Evolutionary conservation across 2,329 filamentous ascomycete genomes (phyloP), one percentile per base, ranked within the genome.

Genomic region (Emericellopsis atlantica): DNA sequence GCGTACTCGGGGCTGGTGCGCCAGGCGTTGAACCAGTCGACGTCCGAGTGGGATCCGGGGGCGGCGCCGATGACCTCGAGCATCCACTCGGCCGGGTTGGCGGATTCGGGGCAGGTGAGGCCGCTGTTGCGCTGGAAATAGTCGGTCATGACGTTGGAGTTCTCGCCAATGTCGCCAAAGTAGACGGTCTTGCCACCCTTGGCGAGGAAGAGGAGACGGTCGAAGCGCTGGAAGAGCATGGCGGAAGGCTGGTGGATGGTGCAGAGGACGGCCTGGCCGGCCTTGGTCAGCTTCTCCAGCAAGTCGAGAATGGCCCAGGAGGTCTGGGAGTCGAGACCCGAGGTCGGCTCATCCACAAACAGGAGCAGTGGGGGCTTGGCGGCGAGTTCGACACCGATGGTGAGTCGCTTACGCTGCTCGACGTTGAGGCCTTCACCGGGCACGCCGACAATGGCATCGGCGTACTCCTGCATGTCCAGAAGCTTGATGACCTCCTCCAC

Each of bases 181-280:
- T 92, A 92, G 36, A 90, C 81, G 2, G 83, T 87, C 54, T 69
- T 74, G 42, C 85, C 85, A 42, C 84, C 84, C 53, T 75, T 80
- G 29, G 80, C 79, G 14, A 92, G 66, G 65, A 92, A 86, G 26
- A 90, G 69, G 7, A 92, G 73, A 44, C 83, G 76, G 53, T 92
- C 85, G 56, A 92, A 95, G 44, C 86, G 82, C 58, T 95, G 85
- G 68, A 95, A 95, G 40, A 95, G 72, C 73, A 94, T 88, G 29
- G 89, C 88, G 12, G 86, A 93, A n/a, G 90, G 90, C 60, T 96
- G 90, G 59, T 96, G 90, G 45, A 95, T 95, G 0, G 90, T 95
- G 65, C 88, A 95, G n/a, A 95, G 78, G 60, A 95, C 86, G 40
- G 90, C 89, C 57, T 93, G 87, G 14, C 90, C 89, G 46, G 79